Evolutionary conservation across 1,139 yeast species (phyloP), one percentile per base, ranked within the genome.

Genomic region (Kurtzmaniella quercitrusa): DNA sequence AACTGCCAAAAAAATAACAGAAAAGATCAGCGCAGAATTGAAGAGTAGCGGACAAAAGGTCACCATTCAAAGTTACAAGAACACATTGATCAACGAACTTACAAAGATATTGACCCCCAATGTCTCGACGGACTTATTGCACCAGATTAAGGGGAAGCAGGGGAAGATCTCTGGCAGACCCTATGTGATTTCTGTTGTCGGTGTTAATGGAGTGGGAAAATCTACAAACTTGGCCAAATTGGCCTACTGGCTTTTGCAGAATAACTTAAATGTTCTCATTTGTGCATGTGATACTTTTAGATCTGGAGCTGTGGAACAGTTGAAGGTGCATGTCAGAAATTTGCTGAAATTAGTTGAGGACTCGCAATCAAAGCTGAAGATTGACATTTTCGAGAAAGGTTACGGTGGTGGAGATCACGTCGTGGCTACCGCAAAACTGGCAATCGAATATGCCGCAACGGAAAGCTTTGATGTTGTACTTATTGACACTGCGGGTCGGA

Each of bases 271-370:
- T 53, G 96, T 93, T 1, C 73, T 93, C 44, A 86, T 93, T 53
- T 95, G 96, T 36, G 98, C 98, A 0, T 93, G 98, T 66, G 98
- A 93, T 66, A 94, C 98, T 0, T 93, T 93, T 68, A 77, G 98
- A 64, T 88, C 97, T 0, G 98, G 98, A 40, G 98, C 98, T 0
- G 98, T 93, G 14, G 98, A 93, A 60, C 98, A 93, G 63, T 72
- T 93, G 50, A 82, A 93, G 53, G 96, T 93, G 2, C 98, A 93
- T 64, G 98, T 91, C 2, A 82, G 82, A 49, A 86, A 94, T 52
- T 70, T 93, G 48, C 80, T 84, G 43, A 81, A 81, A 46, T 60
- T 71, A 42, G 70, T 68, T 45, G 52, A 52, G 16, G 46, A 59
- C 12, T 47, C 59, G 7, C 47, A 60, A 3, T 67, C 87, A 20